These are phyloP conservation scores for Monosporascus ibericus DNA, from an alignment of 2,329 filamentous ascomycete genomes.

Conservation along the genomic window DNA sequence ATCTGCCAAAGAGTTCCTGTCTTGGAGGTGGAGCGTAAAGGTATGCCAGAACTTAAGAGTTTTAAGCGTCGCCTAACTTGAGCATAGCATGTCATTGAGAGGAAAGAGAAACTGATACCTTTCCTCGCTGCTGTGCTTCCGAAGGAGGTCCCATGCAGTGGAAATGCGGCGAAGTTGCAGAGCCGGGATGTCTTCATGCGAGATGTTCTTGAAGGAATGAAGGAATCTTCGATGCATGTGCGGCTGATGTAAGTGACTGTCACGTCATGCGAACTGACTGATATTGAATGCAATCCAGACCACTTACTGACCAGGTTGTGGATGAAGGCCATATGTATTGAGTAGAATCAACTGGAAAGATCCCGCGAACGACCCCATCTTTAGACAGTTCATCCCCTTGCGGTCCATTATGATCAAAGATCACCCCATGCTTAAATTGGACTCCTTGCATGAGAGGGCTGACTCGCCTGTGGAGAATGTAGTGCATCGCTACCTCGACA, in stretches of 20 bases:
- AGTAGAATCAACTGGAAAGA: conserved; percentile 54
- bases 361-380: conserved; percentile 52
- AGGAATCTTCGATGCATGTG: conserved; percentile 51
- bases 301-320: background rate
- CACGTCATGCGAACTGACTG: background rate
- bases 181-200: conserved; percentile 47
- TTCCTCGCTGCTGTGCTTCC: conserved; percentile 48
- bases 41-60: conserved; percentile 4
- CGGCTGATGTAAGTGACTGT: conserved; percentile 41
- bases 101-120: conserved; percentile 35
- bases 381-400: conserved; percentile 55
- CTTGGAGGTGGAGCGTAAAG: conserved; percentile 17
- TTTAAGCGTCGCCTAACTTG: conserved; percentile 17
- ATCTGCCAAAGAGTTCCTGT: conserved; percentile 12
- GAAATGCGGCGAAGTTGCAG: conserved; percentile 27
- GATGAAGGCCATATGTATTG: conserved; percentile 47
- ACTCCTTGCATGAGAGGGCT: conserved; percentile 51
- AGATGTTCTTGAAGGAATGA: conserved; percentile 48
- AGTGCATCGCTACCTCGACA: conserved; percentile 59
- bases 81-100: conserved; percentile 44
- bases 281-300: conserved; percentile 1
- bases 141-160: conserved; percentile 35
- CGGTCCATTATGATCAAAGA: conserved; percentile 46
- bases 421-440: conserved; percentile 47
- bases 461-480: conserved; percentile 52